Evolutionary conservation across 1,284 basidiomycete species (phyloP).

Genomic region (Melampsora larici-populina): DNA sequence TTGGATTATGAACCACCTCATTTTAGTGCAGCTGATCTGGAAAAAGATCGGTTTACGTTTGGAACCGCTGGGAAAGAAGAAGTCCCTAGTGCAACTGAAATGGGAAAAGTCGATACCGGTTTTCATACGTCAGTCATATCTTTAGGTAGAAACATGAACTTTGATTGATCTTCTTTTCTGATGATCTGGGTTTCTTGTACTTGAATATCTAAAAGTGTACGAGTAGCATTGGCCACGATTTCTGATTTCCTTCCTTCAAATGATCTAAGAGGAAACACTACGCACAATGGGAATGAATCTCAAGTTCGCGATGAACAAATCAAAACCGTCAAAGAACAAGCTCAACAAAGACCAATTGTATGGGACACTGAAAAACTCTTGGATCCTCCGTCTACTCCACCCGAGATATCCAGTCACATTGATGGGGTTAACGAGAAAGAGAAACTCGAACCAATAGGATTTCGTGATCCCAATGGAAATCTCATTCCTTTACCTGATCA

Average conservation of each 20-base stretch:
- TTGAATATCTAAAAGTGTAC: constrained; percentile 11
- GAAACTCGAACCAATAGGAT: constrained; percentile 14
- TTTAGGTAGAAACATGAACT: neutral
- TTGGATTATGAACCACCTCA: constrained; percentile 41
- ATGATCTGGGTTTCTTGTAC: too few relatives aligned
- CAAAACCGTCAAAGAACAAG: constrained; percentile 24
- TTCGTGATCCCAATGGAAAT: constrained; percentile 7
- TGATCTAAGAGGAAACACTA: constrained; percentile 4
- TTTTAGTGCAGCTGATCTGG: constrained; percentile 32
- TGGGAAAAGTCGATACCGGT: constrained; percentile 41
- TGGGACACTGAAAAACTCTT: constrained; percentile 36
- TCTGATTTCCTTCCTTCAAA: constrained; percentile 29
- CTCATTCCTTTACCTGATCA: constrained; percentile 7
- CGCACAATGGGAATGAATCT: neutral
- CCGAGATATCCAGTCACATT: neutral
- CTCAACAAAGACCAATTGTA: constrained; percentile 9
- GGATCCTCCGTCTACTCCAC: constrained; percentile 1
- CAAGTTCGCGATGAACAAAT: constrained; percentile 25
- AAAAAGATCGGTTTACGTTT: constrained; percentile 31
- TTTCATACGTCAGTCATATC: constrained; percentile 26
- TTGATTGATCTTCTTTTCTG: neutral
- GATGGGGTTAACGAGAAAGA: neutral
- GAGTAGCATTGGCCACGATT: constrained; percentile 39
- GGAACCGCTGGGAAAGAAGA: constrained; percentile 35
- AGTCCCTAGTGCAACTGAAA: constrained; percentile 35